Base-by-base conservation (phyloP, 192 early-diverging fungal species). In the Coemansia reversa region DNA sequence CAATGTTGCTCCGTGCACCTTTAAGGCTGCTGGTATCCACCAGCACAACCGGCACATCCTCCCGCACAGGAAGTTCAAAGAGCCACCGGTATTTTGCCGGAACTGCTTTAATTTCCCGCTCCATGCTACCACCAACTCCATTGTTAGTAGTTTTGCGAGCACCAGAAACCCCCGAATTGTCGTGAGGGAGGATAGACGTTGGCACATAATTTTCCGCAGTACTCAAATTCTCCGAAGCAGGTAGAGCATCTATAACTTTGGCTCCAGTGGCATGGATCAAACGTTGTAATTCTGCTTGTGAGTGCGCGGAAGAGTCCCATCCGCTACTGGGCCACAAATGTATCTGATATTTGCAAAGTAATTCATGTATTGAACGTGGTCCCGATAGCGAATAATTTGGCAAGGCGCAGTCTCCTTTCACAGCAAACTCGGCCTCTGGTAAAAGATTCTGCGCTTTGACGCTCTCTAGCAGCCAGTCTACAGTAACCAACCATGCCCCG, bases 391-490 rank as follows among this genome's bases (percentile, higher is more conserved):
- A 4, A 23, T 22, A 63, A 4, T 52, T 16, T 25, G 63, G 62
- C 67, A 67, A 48, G 1, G 72, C 70, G 1, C 67, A 62, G 18
- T 79, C 76, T 23, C 80, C 80, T 0, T 16, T 19, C 2, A 76
- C 57, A 9, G 47, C 14, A 33, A 60, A 82, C 9, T 35, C 20
- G 11, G 54, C n/a, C 29, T 77, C 80, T 0, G 55, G 27, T 3
- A 82, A n/a, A 20, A 61, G 49, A 12, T 8, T 3, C 5, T 33
- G 50, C 1, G 55, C 60, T 55, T 58, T 55, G 23, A 58, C 66
- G 32, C 80, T 65, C 1, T 63, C 65, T 19, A 69, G 0, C 25
- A 77, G 28, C 80, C 80, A 82, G 28, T 69, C 68, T 49, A 65
- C 23, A 1, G 49, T 63, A 33, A 83, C 72, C 6, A 64, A 61